These are phyloP conservation scores for Entomortierella parvispora DNA, from an alignment of 192 early-diverging fungal genomes.

Conservation along the genomic window DNA sequence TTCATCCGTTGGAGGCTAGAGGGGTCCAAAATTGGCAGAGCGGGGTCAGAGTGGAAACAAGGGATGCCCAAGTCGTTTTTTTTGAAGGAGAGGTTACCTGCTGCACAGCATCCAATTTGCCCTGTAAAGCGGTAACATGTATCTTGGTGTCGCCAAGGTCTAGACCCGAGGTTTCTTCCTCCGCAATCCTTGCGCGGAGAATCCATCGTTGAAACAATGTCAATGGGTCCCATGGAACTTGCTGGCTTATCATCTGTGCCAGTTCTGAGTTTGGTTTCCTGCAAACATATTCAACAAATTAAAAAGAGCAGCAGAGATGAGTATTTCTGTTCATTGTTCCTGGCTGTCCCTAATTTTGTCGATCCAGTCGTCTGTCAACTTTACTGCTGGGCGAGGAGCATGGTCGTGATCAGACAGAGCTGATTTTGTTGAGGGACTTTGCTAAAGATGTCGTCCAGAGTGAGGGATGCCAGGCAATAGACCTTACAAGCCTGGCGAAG, in stretches of 20 bases:
- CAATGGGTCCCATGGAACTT: conserved; percentile 41
- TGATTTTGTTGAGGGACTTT: conserved; percentile 40
- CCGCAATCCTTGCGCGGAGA: conserved; percentile 24
- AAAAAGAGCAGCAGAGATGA: no score
- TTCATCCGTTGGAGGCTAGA: not conserved
- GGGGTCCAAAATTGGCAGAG: not conserved
- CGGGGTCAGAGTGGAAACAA: no score
- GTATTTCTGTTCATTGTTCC: no score
- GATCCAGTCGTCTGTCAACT: not conserved
- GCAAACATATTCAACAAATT: not conserved
- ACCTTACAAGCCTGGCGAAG: conserved; percentile 40
- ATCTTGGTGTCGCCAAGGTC: conserved; percentile 35
- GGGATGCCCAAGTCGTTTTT: no score
- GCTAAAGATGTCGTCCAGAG: conserved; percentile 36
- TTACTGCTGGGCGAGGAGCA: conserved; percentile 36
- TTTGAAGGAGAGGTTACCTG: no score
- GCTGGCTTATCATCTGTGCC: not conserved
- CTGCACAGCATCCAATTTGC: conserved; percentile 7
- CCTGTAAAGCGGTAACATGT: conserved; percentile 20
- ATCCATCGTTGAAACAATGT: conserved; percentile 47
- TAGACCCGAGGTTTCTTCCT: conserved; percentile 29
- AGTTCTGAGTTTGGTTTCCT: conserved; percentile 32
- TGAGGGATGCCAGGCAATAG: conserved; percentile 18
- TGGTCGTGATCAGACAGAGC: conserved; percentile 34
- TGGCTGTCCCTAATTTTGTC: no score